Conservation (phyloP, 306 rosid species). For the Heteromeles arbutifolia region DNA sequence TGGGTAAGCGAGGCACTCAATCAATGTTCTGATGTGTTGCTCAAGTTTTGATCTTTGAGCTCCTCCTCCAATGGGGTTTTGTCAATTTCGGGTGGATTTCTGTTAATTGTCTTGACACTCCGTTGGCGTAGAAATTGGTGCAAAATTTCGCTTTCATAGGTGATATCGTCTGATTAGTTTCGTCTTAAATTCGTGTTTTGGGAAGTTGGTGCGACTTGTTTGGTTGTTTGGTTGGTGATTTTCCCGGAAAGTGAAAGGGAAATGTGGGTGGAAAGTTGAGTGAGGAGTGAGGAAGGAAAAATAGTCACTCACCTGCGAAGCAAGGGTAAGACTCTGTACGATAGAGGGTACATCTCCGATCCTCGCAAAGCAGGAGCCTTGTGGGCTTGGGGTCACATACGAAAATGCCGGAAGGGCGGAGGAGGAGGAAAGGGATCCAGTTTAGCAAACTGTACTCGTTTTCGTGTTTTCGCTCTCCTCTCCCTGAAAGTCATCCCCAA, state of each 20-base stretch:
- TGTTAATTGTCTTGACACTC: not conserved
- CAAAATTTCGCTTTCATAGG: constrained; percentile 15
- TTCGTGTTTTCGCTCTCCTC: constrained; percentile 43
- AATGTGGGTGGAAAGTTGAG: constrained; percentile 14
- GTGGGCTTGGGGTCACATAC: not conserved
- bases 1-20: constrained; percentile 9
- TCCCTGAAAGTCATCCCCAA: constrained; percentile 43
- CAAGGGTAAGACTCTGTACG: no score
- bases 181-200: constrained; percentile 16
- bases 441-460: constrained; percentile 64
- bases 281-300: not conserved
- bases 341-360: no score
- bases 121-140: not conserved
- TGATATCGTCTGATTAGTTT: not conserved
- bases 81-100: not conserved
- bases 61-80: not conserved
- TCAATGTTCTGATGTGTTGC: constrained; percentile 11
- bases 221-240: constrained; percentile 19
- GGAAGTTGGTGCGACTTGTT: constrained; percentile 17
- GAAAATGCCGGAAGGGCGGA: constrained; percentile 49
- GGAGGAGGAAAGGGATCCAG: constrained; percentile 39
- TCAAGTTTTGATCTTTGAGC: constrained; percentile 15
- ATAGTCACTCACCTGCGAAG: no score
- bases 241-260: constrained; percentile 16
- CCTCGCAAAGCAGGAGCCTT: no score